A percentile compares a stretch with the other conserved stretches of the same genome.
phyloP scores from a whole-genome alignment of 352 stramenopile species.

The Halophytophthora batemanensis region DNA sequence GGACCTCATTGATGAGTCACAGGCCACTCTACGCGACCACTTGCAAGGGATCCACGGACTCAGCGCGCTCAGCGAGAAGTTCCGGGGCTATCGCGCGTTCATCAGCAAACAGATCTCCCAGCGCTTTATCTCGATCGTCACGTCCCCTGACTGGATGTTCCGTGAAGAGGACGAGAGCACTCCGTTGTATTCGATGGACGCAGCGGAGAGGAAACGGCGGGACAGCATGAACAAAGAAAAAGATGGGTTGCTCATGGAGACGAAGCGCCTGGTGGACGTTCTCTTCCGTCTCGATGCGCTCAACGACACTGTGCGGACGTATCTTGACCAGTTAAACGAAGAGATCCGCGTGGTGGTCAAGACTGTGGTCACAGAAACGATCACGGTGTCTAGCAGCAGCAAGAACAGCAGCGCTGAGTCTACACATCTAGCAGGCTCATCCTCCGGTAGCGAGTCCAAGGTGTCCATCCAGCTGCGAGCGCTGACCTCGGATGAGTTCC shows the following conservation, averaged over 20 bases:
- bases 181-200: neutral
- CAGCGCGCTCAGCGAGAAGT: slow-evolving; percentile 69
- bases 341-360: slow-evolving; percentile 88
- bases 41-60: slow-evolving; percentile 79
- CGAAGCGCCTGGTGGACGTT: slow-evolving; percentile 58
- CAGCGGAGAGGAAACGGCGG: slow-evolving; percentile 16
- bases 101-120: slow-evolving; percentile 78
- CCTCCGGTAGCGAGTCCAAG: slow-evolving; percentile 58
- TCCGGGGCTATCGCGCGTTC: slow-evolving; percentile 65
- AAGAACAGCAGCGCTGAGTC: slow-evolving; percentile 23
- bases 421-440: slow-evolving; percentile 14
- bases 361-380: slow-evolving; percentile 87
- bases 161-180: slow-evolving; percentile 38
- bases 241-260: slow-evolving; percentile 35
- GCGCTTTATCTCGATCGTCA: slow-evolving; percentile 77
- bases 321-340: slow-evolving; percentile 79
- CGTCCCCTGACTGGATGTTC: slow-evolving; percentile 81
- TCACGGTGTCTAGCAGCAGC: slow-evolving; percentile 58
- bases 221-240: slow-evolving; percentile 30
- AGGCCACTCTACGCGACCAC: slow-evolving; percentile 63
- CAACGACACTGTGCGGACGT: slow-evolving; percentile 66
- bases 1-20: slow-evolving; percentile 73
- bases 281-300: slow-evolving; percentile 77
- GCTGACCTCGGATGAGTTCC: slow-evolving; percentile 80
- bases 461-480: slow-evolving; percentile 78